Base-by-base conservation (phyloP, 345 rosid genomes). In the Lumnitzera littorea region DNA sequence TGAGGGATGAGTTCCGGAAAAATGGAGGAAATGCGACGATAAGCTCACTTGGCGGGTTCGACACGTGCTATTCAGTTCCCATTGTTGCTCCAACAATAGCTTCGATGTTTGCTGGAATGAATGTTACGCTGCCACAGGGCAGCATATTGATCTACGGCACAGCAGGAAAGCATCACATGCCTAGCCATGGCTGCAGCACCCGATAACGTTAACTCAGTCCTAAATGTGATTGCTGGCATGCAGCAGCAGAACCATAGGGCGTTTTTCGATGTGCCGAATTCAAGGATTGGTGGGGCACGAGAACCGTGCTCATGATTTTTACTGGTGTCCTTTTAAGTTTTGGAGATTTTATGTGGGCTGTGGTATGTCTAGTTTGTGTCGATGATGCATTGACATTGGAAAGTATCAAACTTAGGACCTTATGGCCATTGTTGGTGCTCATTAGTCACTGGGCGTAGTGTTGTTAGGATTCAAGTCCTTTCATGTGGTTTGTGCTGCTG, bases 171-270 rank as follows among this genome's bases (percentile, higher is more conserved):
- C 85, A 75, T 61, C 67, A 69, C 89, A 50, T 94, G 99, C 64
- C 65, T 94, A 27, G 99, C 99, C 49, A 84, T 94, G 89, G 97
- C 96, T 0, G 77, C 91, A 6, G 84, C 99, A 15, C 96, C 97
- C 0, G 82, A 68, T 36, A 90, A 88, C 15, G 91, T 92, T 31
- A 94, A 88, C 68, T 90, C 95, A 0, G 96, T 83, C 58, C 85
- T 94, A 13, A 94, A 90, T 54, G 96, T 94, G 27, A 84, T 90
- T 4, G 99, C 99, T 57, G 90, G 76, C 64, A 88, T 94, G 97
- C 97, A 94, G 84, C 99, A 90, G 51, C 99, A 90, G 75, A 94
- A 94, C 73, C 97, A 90, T 41, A 78, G 99, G 66, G 58, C 88
- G 13, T 86, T 94, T 20, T 75, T 83, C 50, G 99, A 94, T 51